phyloP scores from a whole-genome alignment of 2,329 filamentous ascomycete genomes.

The Ceratocystis smalleyi region DNA sequence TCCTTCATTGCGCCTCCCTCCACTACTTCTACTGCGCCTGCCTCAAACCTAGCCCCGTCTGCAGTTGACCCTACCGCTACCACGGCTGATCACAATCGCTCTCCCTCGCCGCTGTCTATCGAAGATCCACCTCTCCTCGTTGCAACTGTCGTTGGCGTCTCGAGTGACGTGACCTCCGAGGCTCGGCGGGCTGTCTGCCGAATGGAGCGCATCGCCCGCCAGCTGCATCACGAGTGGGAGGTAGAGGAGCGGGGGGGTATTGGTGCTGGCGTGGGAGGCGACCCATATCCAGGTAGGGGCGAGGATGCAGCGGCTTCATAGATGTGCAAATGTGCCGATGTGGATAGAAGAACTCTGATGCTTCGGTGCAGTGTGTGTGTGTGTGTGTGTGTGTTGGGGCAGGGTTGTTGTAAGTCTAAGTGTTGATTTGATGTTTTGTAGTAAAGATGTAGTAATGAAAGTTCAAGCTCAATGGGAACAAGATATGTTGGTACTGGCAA shows the following conservation, averaged over 20 bases:
- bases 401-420: not conserved
- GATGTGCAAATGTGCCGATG: not conserved
- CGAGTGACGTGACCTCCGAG: slow-evolving; percentile 32
- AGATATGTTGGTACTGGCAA: no score
- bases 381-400: no score
- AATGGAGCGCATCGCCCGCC: slow-evolving; percentile 38
- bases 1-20: slow-evolving; percentile 15
- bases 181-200: slow-evolving; percentile 37
- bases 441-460: not conserved
- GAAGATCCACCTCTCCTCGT: slow-evolving; percentile 36
- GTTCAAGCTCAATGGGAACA: not conserved
- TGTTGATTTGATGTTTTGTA: not conserved
- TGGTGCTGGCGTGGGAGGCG: not conserved
- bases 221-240: slow-evolving; percentile 40
- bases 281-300: not conserved
- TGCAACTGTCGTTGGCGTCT: slow-evolving; percentile 37
- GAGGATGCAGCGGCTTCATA: not conserved
- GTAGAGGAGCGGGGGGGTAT: slow-evolving; percentile 21
- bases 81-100: no score
- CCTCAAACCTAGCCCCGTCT: slow-evolving; percentile 21
- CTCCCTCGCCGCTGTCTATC: not conserved
- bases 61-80: no score
- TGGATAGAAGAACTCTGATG: no score
- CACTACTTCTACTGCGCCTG: not conserved
- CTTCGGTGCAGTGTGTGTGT: no score